Evolutionary conservation across 2,329 filamentous ascomycete species (phyloP), one percentile per base, ranked within the genome.

Genomic region (Colletotrichum simmondsii): DNA sequence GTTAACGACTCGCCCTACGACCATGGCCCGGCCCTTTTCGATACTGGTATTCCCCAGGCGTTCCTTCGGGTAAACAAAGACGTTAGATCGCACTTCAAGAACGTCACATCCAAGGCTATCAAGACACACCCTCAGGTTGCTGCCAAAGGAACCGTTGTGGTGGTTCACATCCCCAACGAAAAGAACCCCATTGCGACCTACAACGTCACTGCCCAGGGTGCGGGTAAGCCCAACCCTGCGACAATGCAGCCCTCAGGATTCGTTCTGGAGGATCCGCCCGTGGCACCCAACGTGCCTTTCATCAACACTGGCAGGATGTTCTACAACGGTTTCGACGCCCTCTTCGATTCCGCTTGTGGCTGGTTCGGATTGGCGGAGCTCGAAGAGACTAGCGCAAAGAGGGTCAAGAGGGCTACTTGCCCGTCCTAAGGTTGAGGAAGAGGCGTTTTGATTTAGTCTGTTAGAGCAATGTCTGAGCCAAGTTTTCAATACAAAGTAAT

Each of bases 1-100:
- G 60, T 64, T 11, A 60, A 57, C 12, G 32, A 52, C 49, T 71
- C 63, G 6, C 59, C 66, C 26, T 71, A 22, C 32, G 26, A 71
- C 28, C 26, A 57, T 2, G 56, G 63, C 32, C 24, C 37, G 10
- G 57, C 68, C 3, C 56, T 71, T 2, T 52, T 71, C 16, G 68
- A 67, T 35, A 71, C 68, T 4, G 46, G 57, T n/a, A 57, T 71
- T 26, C 32, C 37, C 12, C 68, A 67, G 11, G 54, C 35, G 12
- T 71, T 57, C 28, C 16, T 62, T 2, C 12, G 63, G 5, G 35
- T 71, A 2, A 22, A 42, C 16, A 10, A 71, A 3, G 19, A 58
- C n/a, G 28, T 62, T 5, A 52, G 35, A 5, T 57, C 57, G 3
- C 22, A 26, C 2, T 28, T 37, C 3, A 30, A 62, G 14, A 37